Base-by-base conservation (phyloP, 2,329 filamentous ascomycete species). In the Arthrobotrys iridis region DNA sequence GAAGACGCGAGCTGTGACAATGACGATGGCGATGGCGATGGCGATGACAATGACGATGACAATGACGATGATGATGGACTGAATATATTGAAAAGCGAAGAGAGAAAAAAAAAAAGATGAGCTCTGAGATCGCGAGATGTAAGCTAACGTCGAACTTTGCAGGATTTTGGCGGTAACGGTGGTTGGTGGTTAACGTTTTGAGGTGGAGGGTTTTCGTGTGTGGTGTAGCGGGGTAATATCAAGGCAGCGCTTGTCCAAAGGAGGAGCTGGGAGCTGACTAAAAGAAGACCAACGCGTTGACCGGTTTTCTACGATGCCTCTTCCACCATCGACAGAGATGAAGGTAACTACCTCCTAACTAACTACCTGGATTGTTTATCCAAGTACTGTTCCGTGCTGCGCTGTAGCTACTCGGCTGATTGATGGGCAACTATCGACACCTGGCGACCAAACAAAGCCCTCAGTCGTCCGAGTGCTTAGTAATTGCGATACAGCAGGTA, bases 191-290 rank as follows among this genome's bases (percentile, higher is more conserved):
- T 18, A 55, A 55, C 46, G 26, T 30, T 52, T 37, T 55, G 50
- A 55, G 18, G 40, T 58, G 48, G 50, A 67, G 65, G 50, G 43
- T 68, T 68, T 68, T 68, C 57, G 33, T 70, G 52, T 60, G 65
- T 52, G 33, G 48, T 50, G 62, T 67, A 67, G 63, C 63, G 63
- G 63, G 63, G 63, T 67, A 67, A 67, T 30, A 7, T 40, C 37
- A 20, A 65, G 35, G 33, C 11, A 41, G 62, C 62, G 62, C 63
- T 67, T 59, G 63, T 18, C 63, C 20, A 24, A 58, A 67, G 35
- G 50, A 43, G 48, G 43, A 41, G 37, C 33, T 40, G 13, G 30
- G n/a, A 35, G 20, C 46, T 52, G 46, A 52, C 26, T 33, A 52
- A 52, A 30, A 15, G 13, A 45, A 11, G 22, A 48, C n/a, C 45